A percentile compares a stretch with the other conserved stretches of the same genome.
These are phyloP conservation scores for Trichosporon ovoides DNA, from an alignment of 1,284 basidiomycete species.

Conservation along the genomic window DNA sequence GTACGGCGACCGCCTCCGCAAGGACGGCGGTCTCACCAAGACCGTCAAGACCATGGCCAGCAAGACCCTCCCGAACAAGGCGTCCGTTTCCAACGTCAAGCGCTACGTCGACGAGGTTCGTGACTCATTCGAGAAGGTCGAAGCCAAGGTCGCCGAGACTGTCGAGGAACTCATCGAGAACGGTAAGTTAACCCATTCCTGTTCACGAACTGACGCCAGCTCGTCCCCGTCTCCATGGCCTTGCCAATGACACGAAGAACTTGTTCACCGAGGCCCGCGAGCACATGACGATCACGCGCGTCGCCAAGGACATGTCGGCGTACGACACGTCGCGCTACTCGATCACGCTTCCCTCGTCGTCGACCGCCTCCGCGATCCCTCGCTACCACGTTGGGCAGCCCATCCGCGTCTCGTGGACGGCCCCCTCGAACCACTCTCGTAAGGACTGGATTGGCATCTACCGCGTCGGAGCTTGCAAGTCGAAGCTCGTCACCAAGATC, in stretches of 20 bases:
- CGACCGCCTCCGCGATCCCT: conserved; percentile 43
- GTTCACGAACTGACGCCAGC: conserved; percentile 42
- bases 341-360: conserved; percentile 55
- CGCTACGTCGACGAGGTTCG: conserved; percentile 82
- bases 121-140: conserved; percentile 90
- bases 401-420: conserved; percentile 80
- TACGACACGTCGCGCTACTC: conserved; percentile 76
- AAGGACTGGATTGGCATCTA: conserved; percentile 97
- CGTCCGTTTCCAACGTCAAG: conserved; percentile 64
- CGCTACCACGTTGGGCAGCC: conserved; percentile 87
- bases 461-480: conserved; percentile 79
- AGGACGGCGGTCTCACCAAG: conserved; percentile 94
- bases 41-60: conserved; percentile 87
- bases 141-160: conserved; percentile 80
- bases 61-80: conserved; percentile 57
- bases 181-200: conserved; percentile 55
- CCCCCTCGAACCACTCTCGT: conserved; percentile 79
- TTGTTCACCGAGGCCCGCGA: conserved; percentile 87
- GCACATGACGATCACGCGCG: conserved; percentile 78
- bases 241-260: conserved; percentile 85
- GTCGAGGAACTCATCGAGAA: conserved; percentile 88
- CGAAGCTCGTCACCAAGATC: conserved; percentile 74
- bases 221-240: conserved; percentile 63
- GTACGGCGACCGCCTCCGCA: conserved; percentile 85
- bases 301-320: conserved; percentile 70